A percentile compares a stretch with the other conserved stretches of the same genome.
Evolutionary conservation across 345 rosid genomes (phyloP).

Genomic region (Hevea brasiliensis): DNA sequence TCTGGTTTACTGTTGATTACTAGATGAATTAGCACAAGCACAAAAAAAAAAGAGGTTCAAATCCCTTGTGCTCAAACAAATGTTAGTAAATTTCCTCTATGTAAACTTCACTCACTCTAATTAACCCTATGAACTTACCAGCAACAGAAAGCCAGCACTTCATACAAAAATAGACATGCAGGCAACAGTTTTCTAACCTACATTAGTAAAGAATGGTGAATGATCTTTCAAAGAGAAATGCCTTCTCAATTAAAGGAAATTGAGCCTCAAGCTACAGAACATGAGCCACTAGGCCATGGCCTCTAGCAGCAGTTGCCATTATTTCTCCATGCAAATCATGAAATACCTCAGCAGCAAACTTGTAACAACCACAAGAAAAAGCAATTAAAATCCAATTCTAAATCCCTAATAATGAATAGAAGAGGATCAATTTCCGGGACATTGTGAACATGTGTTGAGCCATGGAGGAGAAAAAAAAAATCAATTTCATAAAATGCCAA

Average conservation of each 20-base stretch:
- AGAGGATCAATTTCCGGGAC: not conserved
- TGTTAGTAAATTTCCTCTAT: not conserved
- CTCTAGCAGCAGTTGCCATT: slow-evolving; percentile 88
- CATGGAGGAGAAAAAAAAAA: not conserved
- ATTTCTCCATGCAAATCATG: slow-evolving; percentile 96
- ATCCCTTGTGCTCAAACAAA: not conserved
- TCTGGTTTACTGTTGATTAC: too few species aligned
- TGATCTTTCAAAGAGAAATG: slow-evolving; percentile 81
- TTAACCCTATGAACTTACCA: slow-evolving; percentile 1
- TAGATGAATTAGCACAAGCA: too few species aligned
- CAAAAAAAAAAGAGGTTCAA: not conserved
- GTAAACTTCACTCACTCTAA: not conserved
- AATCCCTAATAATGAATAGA: not conserved
- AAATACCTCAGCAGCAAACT: slow-evolving; percentile 98
- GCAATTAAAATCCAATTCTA: slow-evolving; percentile 8
- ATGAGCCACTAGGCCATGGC: slow-evolving; percentile 86
- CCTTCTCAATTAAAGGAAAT: slow-evolving; percentile 78
- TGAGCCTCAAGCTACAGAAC: slow-evolving; percentile 92
- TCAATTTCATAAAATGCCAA: not conserved
- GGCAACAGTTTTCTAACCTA: slow-evolving; percentile 53
- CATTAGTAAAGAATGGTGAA: slow-evolving; percentile 52
- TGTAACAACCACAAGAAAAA: slow-evolving; percentile 29
- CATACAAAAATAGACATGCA: not conserved
- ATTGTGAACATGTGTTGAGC: not conserved
- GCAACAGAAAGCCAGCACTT: not conserved